Conservation (phyloP, 192 early-diverging fungal species). For the Coemansia nantahalensis region DNA sequence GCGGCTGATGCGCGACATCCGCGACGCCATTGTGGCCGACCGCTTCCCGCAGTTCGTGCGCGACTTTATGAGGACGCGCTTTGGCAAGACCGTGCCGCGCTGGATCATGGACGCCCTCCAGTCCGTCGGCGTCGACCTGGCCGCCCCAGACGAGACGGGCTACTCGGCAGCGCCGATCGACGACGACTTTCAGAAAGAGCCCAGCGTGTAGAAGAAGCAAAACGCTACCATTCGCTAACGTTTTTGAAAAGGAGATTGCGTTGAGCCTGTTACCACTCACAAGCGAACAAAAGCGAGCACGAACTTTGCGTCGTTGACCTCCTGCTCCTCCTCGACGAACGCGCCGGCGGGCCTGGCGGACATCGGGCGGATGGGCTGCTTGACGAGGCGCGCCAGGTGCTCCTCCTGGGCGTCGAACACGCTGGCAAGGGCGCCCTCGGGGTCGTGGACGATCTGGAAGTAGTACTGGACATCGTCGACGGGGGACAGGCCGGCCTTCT, state of each 20-base stretch:
- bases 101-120: conserved; percentile 74
- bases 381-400: conserved; percentile 68
- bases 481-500: conserved; percentile 88
- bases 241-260: background rate
- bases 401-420: conserved; percentile 72
- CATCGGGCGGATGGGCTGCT: conserved; percentile 60
- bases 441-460: conserved; percentile 72
- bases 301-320: conserved; percentile 75
- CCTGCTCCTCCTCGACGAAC: conserved; percentile 77
- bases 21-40: conserved; percentile 66
- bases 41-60: conserved; percentile 68
- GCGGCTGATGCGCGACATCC: conserved; percentile 76
- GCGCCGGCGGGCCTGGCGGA: conserved; percentile 37
- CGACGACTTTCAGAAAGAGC: conserved; percentile 41
- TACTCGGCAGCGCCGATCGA: conserved; percentile 35
- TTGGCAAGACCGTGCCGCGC: conserved; percentile 60
- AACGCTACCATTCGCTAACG: no score
- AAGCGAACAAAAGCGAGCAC: conserved; percentile 58
- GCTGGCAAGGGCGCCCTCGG: conserved; percentile 62
- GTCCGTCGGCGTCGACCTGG: conserved; percentile 67
- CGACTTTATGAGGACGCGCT: conserved; percentile 65
- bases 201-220: conserved; percentile 9
- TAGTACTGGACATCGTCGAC: conserved; percentile 88
- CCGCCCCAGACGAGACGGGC: conserved; percentile 19
- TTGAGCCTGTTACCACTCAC: no score